Evolutionary conservation across 2,329 filamentous ascomycete species (phyloP).

Genomic region (Pestalotiopsis sp.): DNA sequence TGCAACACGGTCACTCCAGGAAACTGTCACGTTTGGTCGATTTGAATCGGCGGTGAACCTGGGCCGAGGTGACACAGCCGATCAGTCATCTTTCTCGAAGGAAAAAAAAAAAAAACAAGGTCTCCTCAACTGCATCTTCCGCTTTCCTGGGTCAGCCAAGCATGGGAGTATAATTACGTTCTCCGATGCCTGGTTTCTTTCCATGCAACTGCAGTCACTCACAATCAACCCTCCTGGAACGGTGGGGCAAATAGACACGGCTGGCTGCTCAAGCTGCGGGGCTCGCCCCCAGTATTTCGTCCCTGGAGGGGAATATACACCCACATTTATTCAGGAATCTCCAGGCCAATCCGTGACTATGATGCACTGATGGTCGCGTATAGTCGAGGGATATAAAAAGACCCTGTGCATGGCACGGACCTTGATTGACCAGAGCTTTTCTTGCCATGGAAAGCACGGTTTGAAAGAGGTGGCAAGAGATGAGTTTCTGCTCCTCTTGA

Average conservation of each 20-base stretch:
- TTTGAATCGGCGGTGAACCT: background rate
- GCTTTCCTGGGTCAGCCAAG: background rate
- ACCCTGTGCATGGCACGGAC: background rate
- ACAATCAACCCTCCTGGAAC: background rate
- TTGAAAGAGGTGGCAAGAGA: background rate
- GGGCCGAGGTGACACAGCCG: background rate
- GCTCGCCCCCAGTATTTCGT: background rate
- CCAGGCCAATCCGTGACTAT: background rate
- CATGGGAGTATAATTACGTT: background rate
- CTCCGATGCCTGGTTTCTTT: background rate
- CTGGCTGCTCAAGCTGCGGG: background rate
- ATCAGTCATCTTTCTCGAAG: background rate
- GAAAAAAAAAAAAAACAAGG: background rate
- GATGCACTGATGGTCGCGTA: background rate
- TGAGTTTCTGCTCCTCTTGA: background rate
- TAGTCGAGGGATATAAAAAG: background rate
- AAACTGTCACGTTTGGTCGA: background rate
- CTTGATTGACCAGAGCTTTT: background rate
- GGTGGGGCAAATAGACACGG: background rate
- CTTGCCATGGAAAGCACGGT: background rate
- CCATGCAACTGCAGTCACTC: background rate
- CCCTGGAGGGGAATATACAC: background rate
- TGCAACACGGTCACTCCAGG: background rate
- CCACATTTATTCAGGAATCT: background rate
- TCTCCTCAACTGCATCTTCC: background rate